Evolutionary conservation across 176 grass and related monocot genomes (phyloP).

Genomic region (Microstegium vimineum): DNA sequence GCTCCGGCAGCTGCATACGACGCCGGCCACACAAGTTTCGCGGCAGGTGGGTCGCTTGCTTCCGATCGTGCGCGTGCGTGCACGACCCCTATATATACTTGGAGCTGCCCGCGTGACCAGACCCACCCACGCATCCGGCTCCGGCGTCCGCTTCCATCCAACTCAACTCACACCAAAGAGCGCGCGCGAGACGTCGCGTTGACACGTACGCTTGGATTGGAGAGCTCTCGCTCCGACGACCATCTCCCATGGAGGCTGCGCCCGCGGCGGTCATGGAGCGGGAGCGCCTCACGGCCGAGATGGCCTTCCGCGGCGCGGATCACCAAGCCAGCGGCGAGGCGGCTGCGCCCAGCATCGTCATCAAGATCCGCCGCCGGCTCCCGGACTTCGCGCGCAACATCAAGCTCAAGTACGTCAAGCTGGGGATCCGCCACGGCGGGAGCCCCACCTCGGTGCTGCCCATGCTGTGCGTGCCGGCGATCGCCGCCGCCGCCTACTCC

Average conservation of each 20-base stretch:
- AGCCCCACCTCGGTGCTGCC: constrained; percentile 45
- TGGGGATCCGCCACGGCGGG: constrained; percentile 53
- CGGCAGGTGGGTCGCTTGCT: constrained; percentile 1
- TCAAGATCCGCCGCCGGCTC: constrained; percentile 66
- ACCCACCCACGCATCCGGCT: constrained; percentile 29
- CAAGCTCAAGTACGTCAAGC: constrained; percentile 77
- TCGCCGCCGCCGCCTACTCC: constrained; percentile 38
- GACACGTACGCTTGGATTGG: background rate
- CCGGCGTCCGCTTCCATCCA: background rate
- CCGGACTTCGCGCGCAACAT: constrained; percentile 69
- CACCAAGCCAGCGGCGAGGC: background rate
- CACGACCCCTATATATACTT: background rate
- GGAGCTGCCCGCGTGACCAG: background rate
- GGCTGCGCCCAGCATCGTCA: constrained; percentile 47
- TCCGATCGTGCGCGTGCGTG: background rate
- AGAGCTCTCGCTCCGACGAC: too few species aligned
- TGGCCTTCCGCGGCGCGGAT: constrained; percentile 39
- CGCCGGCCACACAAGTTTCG: background rate
- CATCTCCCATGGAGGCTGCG: constrained; percentile 28
- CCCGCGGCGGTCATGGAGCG: constrained; percentile 52
- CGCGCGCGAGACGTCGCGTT: background rate
- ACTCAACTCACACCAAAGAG: constrained; percentile 31
- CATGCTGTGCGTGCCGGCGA: constrained; percentile 40
- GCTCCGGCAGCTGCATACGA: background rate
- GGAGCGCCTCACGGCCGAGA: constrained; percentile 68